Evolutionary conservation across 169 alveolate genomes (phyloP).

Genomic region (Eimeria acervulina): DNA sequence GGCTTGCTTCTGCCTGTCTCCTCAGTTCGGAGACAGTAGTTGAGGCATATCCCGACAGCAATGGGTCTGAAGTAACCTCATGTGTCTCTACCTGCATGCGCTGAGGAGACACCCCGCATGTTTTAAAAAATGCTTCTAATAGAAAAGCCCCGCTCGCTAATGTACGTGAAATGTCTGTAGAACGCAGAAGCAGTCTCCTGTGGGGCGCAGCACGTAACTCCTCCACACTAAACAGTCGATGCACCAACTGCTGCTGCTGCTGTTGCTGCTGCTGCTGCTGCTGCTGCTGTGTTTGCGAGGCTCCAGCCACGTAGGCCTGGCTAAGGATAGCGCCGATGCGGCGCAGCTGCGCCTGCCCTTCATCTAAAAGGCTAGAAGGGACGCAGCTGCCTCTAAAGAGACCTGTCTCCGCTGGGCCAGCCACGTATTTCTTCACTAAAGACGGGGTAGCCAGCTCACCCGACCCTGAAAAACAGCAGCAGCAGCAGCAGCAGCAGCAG

Average conservation of each 20-base stretch:
- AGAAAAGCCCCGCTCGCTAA: slow-evolving; percentile 59
- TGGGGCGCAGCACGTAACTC: not conserved
- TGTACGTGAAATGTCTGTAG: slow-evolving; percentile 44
- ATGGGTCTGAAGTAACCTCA: slow-evolving; percentile 61
- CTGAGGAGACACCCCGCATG: slow-evolving; percentile 48
- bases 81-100: slow-evolving; percentile 42
- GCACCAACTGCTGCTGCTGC: slow-evolving; percentile 74
- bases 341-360: slow-evolving; percentile 56
- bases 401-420: slow-evolving; percentile 15
- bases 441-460: slow-evolving; percentile 43
- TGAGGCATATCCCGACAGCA: slow-evolving; percentile 37
- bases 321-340: slow-evolving; percentile 3
- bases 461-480: not conserved
- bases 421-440: slow-evolving; percentile 51
- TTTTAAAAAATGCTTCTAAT: not conserved
- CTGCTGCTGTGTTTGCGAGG: not conserved
- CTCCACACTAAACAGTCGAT: not conserved
- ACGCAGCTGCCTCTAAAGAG: slow-evolving; percentile 62
- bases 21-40: slow-evolving; percentile 21
- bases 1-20: slow-evolving; percentile 56
- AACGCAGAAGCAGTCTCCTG: not conserved
- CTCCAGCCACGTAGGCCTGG: slow-evolving; percentile 31
- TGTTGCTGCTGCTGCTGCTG: not conserved
- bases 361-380: slow-evolving; percentile 62
- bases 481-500: slow-evolving; percentile 56